Base-by-base conservation (phyloP, 2,329 filamentous ascomycete genomes). In the Fonsecaea erecta region DNA sequence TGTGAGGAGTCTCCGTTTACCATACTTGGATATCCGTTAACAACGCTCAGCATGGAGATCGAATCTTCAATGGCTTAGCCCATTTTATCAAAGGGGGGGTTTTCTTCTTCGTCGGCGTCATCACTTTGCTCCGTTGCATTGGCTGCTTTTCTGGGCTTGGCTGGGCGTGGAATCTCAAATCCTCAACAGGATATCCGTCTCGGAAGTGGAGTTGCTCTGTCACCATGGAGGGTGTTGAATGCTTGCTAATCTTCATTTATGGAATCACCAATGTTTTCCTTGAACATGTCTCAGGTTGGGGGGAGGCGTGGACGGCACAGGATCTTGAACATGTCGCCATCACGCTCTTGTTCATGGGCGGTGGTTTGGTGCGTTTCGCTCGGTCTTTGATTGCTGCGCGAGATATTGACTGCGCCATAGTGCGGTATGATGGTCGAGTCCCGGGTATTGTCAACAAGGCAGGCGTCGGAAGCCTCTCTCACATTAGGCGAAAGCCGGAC, bases 261-360 rank as follows among this genome's bases (percentile, higher is more conserved):
- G 92, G 92, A 51, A 82, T 86, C 3, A 92, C 89, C 56, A 95
- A 96, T 76, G 87, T 95, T 62, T 95, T 93, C 75, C 81, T 95
- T 30, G 92, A 96, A 76, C 92, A 94, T 72, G 81, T 96, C 30
- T 87, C 87, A 57, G 85, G 83, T 57, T 87, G 85, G 82, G 89
- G 88, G 32, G 79, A 81, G n/a, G 82, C 76, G 52, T 95, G 90
- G 87, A 87, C 82, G 46, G 77, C 89, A 1, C 84, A 88, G 68
- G 92, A 96, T 73, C 80, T 95, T 26, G 91, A 96, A 77, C 92
- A 96, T 74, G 79, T 94, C 48, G 91, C 90, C n/a, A 94, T 96
- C 70, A 92, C 92, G 0, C 82, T 94, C 30, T 84, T 95, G 71
- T 96, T 96, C 78, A 89, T 94, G 66, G 92, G 92, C 59, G 91